Percentiles rank a stretch among this genome's conserved stretches.
Evolutionary conservation across 495 filamentous ascomycete genomes (phyloP).

Genomic region (Tuber borchii): DNA sequence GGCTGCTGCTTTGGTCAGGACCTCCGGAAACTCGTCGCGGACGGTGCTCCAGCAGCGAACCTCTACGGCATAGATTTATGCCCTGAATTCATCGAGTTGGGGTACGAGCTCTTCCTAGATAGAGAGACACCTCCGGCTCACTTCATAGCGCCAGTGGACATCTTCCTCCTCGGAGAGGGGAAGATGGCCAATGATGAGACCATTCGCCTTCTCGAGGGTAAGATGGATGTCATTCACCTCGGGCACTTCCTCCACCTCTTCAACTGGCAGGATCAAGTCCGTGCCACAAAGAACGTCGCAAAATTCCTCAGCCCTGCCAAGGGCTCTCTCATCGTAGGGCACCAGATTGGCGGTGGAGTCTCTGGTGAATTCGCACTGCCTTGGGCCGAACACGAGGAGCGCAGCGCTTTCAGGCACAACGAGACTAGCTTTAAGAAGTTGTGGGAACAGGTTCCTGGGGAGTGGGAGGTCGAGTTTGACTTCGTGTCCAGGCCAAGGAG

Average conservation of each 20-base stretch:
- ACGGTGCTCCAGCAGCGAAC: conserved; percentile 46
- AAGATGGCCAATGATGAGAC: conserved; percentile 33
- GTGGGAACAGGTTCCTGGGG: conserved; percentile 50
- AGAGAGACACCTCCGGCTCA: conserved; percentile 44
- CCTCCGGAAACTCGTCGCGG: conserved; percentile 47
- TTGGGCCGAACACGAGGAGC: conserved; percentile 20
- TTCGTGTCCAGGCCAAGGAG: background rate
- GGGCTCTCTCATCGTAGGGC: conserved; percentile 49
- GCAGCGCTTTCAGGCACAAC: conserved; percentile 48
- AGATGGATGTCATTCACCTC: conserved; percentile 54
- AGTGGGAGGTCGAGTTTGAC: conserved; percentile 16
- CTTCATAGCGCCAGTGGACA: conserved; percentile 49
- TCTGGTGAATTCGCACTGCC: conserved; percentile 37
- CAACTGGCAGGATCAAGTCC: conserved; percentile 50
- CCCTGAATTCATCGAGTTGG: conserved; percentile 49
- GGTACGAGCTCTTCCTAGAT: conserved; percentile 51
- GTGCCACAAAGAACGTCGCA: conserved; percentile 47
- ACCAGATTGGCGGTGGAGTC: conserved; percentile 46
- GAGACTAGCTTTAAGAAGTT: conserved; percentile 46
- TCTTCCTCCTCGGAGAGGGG: conserved; percentile 43
- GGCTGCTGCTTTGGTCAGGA: conserved; percentile 53
- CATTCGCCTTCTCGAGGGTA: conserved; percentile 43
- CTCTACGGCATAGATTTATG: conserved; percentile 51
- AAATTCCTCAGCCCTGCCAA: conserved; percentile 46
- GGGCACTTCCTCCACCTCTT: conserved; percentile 59